These are phyloP conservation scores for Peniophora sp. DNA, from an alignment of 1,284 basidiomycete species.

Conservation along the genomic window DNA sequence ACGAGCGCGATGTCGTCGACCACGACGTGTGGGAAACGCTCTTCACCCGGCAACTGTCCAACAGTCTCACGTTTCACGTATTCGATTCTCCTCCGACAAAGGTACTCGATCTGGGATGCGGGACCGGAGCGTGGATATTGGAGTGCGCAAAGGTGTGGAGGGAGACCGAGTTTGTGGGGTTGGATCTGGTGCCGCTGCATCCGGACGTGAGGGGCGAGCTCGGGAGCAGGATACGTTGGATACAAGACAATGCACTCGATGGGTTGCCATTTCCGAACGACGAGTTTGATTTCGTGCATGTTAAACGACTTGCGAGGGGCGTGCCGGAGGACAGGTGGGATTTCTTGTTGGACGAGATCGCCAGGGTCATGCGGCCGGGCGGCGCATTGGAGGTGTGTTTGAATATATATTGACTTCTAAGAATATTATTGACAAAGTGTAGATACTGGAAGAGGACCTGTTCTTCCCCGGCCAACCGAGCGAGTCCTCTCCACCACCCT, in stretches of 20 bases:
- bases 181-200: slow-evolving; percentile 62
- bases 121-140: slow-evolving; percentile 61
- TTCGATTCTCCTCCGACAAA: slow-evolving; percentile 48
- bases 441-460: slow-evolving; percentile 67
- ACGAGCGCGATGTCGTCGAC: slow-evolving; percentile 52
- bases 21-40: slow-evolving; percentile 63
- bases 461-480: slow-evolving; percentile 51
- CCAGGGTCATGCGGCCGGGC: slow-evolving; percentile 60
- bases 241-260: slow-evolving; percentile 65
- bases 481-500: slow-evolving; percentile 7
- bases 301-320: slow-evolving; percentile 60
- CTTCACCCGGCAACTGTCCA: slow-evolving; percentile 42
- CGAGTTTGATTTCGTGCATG: slow-evolving; percentile 69
- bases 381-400: slow-evolving; percentile 51
- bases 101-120: slow-evolving; percentile 65
- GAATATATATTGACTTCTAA: neutral
- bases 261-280: slow-evolving; percentile 58
- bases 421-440: neutral
- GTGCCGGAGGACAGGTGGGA: slow-evolving; percentile 75
- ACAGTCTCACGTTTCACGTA: slow-evolving; percentile 53
- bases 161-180: slow-evolving; percentile 56
- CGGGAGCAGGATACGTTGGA: slow-evolving; percentile 55
- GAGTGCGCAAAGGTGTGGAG: slow-evolving; percentile 55
- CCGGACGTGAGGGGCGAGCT: slow-evolving; percentile 53
- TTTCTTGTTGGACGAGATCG: slow-evolving; percentile 52